phyloP scores from a whole-genome alignment of 2,329 filamentous ascomycete species.

The Cyphellophora attinorum region DNA sequence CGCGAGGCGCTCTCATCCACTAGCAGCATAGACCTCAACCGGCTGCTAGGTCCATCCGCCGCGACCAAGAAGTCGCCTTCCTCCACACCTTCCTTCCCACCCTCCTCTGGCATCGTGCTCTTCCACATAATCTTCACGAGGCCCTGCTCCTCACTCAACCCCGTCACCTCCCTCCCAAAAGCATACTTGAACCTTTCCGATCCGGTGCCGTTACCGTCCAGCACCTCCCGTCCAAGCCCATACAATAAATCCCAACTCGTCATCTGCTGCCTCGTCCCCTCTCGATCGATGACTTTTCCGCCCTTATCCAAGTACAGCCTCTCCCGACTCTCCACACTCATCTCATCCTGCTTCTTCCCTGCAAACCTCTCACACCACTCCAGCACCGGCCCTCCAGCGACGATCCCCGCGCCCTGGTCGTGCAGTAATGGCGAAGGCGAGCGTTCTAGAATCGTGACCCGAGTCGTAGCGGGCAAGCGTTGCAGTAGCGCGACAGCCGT shows the following conservation, averaged over 20 bases:
- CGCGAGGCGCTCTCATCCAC: conserved; percentile 4
- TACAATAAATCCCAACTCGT: conserved; percentile 41
- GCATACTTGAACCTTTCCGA: conserved; percentile 5
- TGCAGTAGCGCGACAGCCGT: too few species aligned
- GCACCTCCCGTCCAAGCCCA: conserved; percentile 35
- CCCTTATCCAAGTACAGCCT: conserved; percentile 9
- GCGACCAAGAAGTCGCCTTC: conserved; percentile 9
- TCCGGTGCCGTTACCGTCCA: conserved; percentile 25
- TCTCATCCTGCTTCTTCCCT: conserved; percentile 24
- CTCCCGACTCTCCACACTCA: neutral
- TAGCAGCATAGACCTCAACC: conserved; percentile 7
- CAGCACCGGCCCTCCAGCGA: conserved; percentile 35
- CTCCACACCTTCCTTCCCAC: conserved; percentile 17
- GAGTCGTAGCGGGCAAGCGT: too few species aligned
- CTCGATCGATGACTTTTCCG: conserved; percentile 8
- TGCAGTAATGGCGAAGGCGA: conserved; percentile 36
- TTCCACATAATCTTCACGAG: conserved; percentile 9
- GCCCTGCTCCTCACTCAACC: conserved; percentile 4
- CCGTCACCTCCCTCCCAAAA: conserved; percentile 9
- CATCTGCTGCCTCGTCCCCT: conserved; percentile 31
- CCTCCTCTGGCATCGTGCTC: neutral
- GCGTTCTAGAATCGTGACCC: too few species aligned
- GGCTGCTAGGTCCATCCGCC: conserved; percentile 11
- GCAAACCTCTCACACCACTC: conserved; percentile 33
- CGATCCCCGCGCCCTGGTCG: conserved; percentile 40